Conservation (phyloP, 768 basidiomycete genomes). For the Rhizopogon roseolus region DNA sequence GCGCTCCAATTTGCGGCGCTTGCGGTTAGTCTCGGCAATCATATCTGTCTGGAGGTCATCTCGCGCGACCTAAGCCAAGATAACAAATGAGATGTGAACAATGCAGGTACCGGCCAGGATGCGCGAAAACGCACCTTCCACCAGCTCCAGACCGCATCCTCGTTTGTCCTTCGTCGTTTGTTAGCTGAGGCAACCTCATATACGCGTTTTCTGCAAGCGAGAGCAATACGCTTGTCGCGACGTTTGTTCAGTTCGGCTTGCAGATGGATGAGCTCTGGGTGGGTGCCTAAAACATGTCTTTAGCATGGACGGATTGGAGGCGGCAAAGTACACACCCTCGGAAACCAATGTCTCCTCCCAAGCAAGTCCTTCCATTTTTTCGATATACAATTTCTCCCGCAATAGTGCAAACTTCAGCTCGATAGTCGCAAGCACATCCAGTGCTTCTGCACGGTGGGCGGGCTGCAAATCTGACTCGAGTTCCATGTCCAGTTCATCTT, state of each 20-base stretch:
- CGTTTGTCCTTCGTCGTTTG: conserved; percentile 64
- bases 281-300: conserved; percentile 48
- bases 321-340: conserved; percentile 49
- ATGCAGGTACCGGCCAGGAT: not conserved
- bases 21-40: conserved; percentile 86
- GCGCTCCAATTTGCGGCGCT: conserved; percentile 78
- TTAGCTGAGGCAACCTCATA: conserved; percentile 62
- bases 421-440: conserved; percentile 83
- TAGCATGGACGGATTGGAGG: not conserved
- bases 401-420: conserved; percentile 91
- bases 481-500: conserved; percentile 40
- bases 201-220: conserved; percentile 70
- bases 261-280: conserved; percentile 83
- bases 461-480: conserved; percentile 71
- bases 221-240: conserved; percentile 74
- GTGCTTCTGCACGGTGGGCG: conserved; percentile 79
- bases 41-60: conserved; percentile 82
- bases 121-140: conserved; percentile 65
- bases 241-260: conserved; percentile 75
- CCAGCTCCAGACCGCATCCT: conserved; percentile 79
- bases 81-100: not conserved
- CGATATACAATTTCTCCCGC: conserved; percentile 84
- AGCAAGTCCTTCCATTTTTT: conserved; percentile 88
- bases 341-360: conserved; percentile 83
- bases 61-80: conserved; percentile 50